Base-by-base conservation (phyloP, 495 filamentous ascomycete genomes). In the Podospora tetraspora region DNA sequence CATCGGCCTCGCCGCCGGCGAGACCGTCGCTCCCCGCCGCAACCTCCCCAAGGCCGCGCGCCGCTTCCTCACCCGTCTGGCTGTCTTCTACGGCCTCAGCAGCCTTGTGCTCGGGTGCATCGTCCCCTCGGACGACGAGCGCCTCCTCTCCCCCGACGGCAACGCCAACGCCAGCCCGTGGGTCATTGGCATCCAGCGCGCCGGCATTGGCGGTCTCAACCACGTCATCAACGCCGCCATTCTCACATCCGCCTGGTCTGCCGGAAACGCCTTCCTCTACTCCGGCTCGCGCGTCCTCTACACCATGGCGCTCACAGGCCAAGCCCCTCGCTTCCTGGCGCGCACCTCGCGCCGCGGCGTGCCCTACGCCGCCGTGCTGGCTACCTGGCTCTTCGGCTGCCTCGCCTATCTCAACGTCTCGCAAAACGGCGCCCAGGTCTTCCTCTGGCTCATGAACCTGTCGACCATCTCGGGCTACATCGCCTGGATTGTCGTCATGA, bases 231-330 rank as follows among this genome's bases (percentile, higher is more conserved):
- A 83, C 66, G 81, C 74, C 22, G 81, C 81, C 9, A 77, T 84
- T 30, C 69, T 84, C 59, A 88, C 82, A 0, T 83, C 81, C 21
- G 81, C 82, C 9, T 84, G 81, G 81, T 83, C 81, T 8, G 82
- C 82, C 30, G 91, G 86, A 61, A 96, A 96, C 73, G 88, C 90
- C 2, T 92, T 91, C 82, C 82, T 93, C 64, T 94, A 92, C 79
- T 92, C 89, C 34, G 91, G 89, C n/a, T 90, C 88, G 0, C 87
- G 92, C n/a, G 89, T 89, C 65, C 83, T 94, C 8, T 90, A 91
- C 72, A 88, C 87, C 22, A 84, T 92, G 69, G 88, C 90, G 1
- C 62, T 77, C 13, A 81, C 88, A 64, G 84, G 88, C 8, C 86
- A 89, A 37, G 91, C 91, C 0, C 91, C 91, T 0, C 74, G 72